These are phyloP conservation scores for Dicorynia guianensis DNA, from an alignment of 306 rosid species.

Conservation along the genomic window DNA sequence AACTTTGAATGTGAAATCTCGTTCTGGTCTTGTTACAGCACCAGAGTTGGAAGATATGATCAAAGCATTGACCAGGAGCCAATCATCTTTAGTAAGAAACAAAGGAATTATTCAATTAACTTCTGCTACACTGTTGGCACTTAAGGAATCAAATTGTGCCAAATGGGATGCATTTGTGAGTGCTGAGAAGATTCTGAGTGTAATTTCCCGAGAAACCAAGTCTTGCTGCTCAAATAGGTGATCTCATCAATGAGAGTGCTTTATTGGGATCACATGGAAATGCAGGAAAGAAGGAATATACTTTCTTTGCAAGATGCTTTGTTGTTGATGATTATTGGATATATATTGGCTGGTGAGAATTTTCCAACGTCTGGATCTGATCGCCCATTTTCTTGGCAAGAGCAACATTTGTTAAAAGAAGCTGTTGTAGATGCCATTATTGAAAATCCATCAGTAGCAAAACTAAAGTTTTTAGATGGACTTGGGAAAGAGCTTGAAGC, in stretches of 20 bases:
- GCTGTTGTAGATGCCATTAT: conserved; percentile 83
- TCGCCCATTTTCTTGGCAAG: conserved; percentile 98
- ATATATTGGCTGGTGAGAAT: conserved; percentile 89
- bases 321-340: conserved; percentile 76
- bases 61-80: conserved; percentile 75
- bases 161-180: conserved; percentile 89
- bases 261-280: conserved; percentile 64
- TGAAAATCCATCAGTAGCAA: conserved; percentile 76
- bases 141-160: conserved; percentile 68
- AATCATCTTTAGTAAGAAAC: conserved; percentile 73
- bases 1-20: conserved; percentile 65
- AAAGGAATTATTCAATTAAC: conserved; percentile 94
- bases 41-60: conserved; percentile 77
- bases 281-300: conserved; percentile 56
- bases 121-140: conserved; percentile 71
- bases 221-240: conserved; percentile 90
- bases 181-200: conserved; percentile 73
- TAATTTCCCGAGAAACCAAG: conserved; percentile 86
- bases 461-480: conserved; percentile 85
- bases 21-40: conserved; percentile 67
- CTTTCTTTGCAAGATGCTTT: conserved; percentile 85
- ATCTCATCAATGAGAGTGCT: conserved; percentile 82
- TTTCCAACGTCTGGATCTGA: conserved; percentile 89
- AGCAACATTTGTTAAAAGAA: conserved; percentile 85
- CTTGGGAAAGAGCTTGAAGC: conserved; percentile 78